Base-by-base conservation (phyloP, 306 rosid species). In the Gynostemma pentaphyllum region DNA sequence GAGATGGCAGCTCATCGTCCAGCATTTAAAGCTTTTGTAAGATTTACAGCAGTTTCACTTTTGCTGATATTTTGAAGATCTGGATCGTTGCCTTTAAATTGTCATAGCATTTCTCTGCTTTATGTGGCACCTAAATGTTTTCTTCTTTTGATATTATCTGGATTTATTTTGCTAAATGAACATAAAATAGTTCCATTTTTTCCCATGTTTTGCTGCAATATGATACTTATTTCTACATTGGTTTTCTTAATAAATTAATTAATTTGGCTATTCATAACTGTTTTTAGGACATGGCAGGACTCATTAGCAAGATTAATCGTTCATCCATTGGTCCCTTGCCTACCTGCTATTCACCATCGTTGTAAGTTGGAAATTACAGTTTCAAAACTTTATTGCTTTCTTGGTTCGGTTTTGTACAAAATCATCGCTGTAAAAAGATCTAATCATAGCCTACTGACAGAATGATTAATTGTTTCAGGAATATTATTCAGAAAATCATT, bases 1-100 rank as follows among this genome's bases (percentile, higher is more conserved):
- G 99, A 94, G 86, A 94, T 94, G 97, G 95, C 97, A 50, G 99
- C 99, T 67, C 84, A 79, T 81, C 99, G 97, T 70, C 99, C 90
- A 14, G 99, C 99, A 54, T 94, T 94, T 73, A 89, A 94, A 83
- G 99, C 99, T 66, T 94, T 89, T 68, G 99, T 94, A 86, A 86
- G 97, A 67, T 67, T 73, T 65, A 52, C 50, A 78, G 54, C 62
- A 12, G 18, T 67, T 22, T 6, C 62, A 19, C 19, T 12, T 21
- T 32, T 11, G 12, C 16, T 18, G 5, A 5, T 46, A 34, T 21
- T n/a, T n/a, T 32, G n/a, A 16, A 51, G 13, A 9, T 45, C 47
- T 48, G 14, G 28, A 10, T 30, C 26, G 32, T 2, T 37, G 23
- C 12, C 46, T 60, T 37, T n/a, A 41, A 15, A 19, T 15, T 12